Evolutionary conservation across 495 filamentous ascomycete species (phyloP).

Genomic region (Margaritispora aquatica): DNA sequence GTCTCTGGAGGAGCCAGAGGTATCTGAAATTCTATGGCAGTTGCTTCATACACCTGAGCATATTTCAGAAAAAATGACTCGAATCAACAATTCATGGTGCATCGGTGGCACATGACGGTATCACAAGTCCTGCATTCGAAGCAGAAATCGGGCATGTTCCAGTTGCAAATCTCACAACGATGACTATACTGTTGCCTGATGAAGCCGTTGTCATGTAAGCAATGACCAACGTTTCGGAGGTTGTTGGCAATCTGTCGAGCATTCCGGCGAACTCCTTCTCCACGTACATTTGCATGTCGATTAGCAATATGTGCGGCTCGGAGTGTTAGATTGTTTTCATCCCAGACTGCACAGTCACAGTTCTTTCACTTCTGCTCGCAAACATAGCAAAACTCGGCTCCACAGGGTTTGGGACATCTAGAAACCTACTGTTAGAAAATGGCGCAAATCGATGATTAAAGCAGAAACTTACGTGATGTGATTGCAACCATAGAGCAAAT

Average conservation of each 20-base stretch:
- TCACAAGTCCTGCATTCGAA: background rate
- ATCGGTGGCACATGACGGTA: background rate
- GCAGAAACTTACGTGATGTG: conserved; percentile 18
- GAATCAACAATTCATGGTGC: background rate
- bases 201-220: background rate
- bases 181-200: background rate
- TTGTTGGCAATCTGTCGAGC: background rate
- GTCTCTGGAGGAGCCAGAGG: no score
- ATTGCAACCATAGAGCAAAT: conserved; percentile 20
- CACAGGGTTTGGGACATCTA: background rate
- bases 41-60: no score
- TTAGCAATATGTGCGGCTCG: conserved; percentile 15
- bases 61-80: no score
- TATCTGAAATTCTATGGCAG: no score
- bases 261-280: background rate
- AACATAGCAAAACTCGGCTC: background rate
- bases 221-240: background rate
- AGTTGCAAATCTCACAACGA: background rate
- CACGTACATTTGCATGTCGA: background rate
- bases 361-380: conserved; percentile 34
- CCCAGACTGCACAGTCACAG: conserved; percentile 38
- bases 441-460: background rate
- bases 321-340: conserved; percentile 18
- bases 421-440: background rate
- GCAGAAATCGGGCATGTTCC: background rate